Conservation (phyloP, 306 rosid species). For the Cucumis melo region DNA sequence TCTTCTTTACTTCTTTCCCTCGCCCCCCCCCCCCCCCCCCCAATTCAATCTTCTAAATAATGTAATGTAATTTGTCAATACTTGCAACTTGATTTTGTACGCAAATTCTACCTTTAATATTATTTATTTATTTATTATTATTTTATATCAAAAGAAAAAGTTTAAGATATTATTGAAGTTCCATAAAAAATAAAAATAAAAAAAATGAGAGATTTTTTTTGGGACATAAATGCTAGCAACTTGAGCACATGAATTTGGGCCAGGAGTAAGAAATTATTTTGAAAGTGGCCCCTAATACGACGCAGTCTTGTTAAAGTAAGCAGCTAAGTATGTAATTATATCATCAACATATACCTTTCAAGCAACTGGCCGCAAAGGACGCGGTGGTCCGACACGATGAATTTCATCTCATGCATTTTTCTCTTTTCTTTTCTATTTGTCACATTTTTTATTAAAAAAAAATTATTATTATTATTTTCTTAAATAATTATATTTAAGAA, state of each 20-base stretch:
- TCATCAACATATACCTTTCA: neutral
- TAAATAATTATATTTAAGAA: neutral
- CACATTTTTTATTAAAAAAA: neutral
- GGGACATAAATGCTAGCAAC: neutral
- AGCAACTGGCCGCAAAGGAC: neutral
- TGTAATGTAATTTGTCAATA: too few relatives aligned
- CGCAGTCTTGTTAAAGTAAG: neutral
- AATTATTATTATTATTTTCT: neutral
- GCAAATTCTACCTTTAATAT: neutral
- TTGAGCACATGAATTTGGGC: slow-evolving; percentile 1
- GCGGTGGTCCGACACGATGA: neutral
- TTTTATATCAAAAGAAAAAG: neutral
- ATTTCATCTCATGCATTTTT: neutral
- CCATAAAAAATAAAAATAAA: too few relatives aligned
- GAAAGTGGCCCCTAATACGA: neutral
- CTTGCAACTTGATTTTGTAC: neutral
- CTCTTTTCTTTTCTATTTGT: neutral
- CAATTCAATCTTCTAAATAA: too few relatives aligned
- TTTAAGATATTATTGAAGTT: neutral
- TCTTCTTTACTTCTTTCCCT: too few relatives aligned
- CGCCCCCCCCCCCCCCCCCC: too few relatives aligned
- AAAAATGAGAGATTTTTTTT: neutral
- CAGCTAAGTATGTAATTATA: too few relatives aligned
- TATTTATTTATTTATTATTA: too few relatives aligned
- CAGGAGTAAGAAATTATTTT: neutral